Evolutionary conservation across 2,329 filamentous ascomycete genomes (phyloP).

Genomic region (Elsinoe australis): DNA sequence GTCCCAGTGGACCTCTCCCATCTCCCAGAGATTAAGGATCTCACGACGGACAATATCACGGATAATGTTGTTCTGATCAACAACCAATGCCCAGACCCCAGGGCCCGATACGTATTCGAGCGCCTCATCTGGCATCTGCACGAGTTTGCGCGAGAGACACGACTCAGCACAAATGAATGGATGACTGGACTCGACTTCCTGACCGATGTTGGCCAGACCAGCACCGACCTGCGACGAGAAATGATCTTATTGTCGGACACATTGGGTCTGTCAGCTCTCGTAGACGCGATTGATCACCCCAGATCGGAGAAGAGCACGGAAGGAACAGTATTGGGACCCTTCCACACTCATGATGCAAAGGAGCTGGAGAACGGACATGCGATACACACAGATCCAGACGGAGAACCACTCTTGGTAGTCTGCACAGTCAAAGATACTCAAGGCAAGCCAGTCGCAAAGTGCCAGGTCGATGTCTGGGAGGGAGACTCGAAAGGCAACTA

Average conservation of each 20-base stretch:
- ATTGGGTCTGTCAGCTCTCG: conserved; percentile 26
- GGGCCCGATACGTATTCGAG: conserved; percentile 61
- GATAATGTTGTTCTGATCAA: conserved; percentile 64
- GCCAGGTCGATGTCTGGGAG: conserved; percentile 25
- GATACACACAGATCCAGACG: conserved; percentile 23
- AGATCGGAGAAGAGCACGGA: conserved; percentile 23
- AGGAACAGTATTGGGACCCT: conserved; percentile 27
- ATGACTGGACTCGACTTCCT: conserved; percentile 62
- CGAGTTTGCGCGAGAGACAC: conserved; percentile 68
- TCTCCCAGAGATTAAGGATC: conserved; percentile 51
- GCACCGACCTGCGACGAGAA: conserved; percentile 58
- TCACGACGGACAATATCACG: conserved; percentile 68
- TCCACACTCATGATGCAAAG: conserved; percentile 27
- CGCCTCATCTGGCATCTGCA: conserved; percentile 66
- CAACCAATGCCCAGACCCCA: conserved; percentile 54
- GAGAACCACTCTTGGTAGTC: conserved; percentile 21
- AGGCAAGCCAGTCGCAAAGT: conserved; percentile 22
- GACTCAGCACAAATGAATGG: conserved; percentile 67
- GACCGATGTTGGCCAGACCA: conserved; percentile 62
- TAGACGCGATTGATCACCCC: conserved; percentile 25
- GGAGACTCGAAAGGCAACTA: conserved; percentile 27
- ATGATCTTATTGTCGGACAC: conserved; percentile 20
- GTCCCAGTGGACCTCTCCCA: conserved; percentile 20
- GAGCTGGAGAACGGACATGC: conserved; percentile 23
- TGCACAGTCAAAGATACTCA: conserved; percentile 24